Base-by-base conservation (phyloP, 2,329 filamentous ascomycete species). In the Ophiostoma pallidulum region DNA sequence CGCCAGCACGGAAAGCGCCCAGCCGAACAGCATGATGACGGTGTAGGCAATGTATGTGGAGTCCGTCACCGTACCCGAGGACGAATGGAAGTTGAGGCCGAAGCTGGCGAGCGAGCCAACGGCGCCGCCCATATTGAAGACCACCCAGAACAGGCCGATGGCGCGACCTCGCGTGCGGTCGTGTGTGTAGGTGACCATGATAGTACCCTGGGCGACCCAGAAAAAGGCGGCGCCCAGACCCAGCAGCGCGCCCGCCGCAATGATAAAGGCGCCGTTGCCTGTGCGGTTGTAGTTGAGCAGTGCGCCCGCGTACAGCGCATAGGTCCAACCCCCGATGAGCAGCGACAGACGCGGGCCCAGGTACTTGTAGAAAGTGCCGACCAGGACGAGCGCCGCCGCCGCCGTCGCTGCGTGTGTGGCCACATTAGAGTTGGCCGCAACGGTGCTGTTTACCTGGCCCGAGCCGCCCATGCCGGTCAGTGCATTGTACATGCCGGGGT, bases 71-170 rank as follows among this genome's bases (percentile, higher is more conserved):
- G 51, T 50, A 35, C 46, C 42, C 4, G 35, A 47, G 12, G 43
- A 37, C 37, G 49, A 46, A 44, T 45, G 43, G 47, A 46, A 49
- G 66, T 86, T 86, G 63, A 85, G 74, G 50, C 75, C 83, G 5
- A 88, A 75, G 19, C 82, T 82, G 52, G 88, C 84, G 58, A 82
- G 65, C 60, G 82, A 81, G 53, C 90, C 90, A 62, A 96, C 87
- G 52, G 94, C 89, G 58, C 82, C 88, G 58, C 90, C 89, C 50
- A 90, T 65, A 65, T 95, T 95, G 74, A 95, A 96, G 59, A 96
- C 92, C 63, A 89, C 81, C 90, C 90, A 95, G 68, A 95, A 95
- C 69, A 80, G 81, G 51, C 85, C 85, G 63, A 95, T 94, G 63
- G 88, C 95, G 49, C 82, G 80, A 35, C 90, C 90, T 72, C 95